phyloP scores from a whole-genome alignment of 805 yeast genomes.

The Nakazawaea anatomiae region DNA sequence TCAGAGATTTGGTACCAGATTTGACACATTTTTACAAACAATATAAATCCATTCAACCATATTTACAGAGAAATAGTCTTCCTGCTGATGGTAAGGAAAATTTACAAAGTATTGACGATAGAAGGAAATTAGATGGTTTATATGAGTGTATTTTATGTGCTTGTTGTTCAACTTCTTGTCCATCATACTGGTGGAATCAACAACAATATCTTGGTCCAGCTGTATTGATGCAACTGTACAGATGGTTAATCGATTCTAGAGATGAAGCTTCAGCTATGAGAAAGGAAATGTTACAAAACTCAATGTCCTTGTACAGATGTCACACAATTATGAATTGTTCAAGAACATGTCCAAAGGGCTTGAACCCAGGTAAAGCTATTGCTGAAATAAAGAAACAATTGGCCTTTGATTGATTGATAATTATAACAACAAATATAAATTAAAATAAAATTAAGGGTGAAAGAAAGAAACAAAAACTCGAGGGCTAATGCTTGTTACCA shows the following conservation, averaged over 20 bases:
- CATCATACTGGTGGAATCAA: conserved; percentile 99
- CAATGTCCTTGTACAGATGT: conserved; percentile 97
- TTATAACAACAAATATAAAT: no score
- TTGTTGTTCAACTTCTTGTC: conserved; percentile 98
- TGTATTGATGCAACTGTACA: conserved; percentile 96
- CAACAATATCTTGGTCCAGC: conserved; percentile 99
- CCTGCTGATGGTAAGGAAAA: conserved; percentile 93
- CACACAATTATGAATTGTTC: conserved; percentile 99
- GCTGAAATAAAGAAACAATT: conserved; percentile 94
- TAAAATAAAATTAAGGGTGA: no score
- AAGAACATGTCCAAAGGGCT: conserved; percentile 95
- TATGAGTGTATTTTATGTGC: conserved; percentile 98
- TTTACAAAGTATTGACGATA: conserved; percentile 84
- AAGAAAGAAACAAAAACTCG: no score
- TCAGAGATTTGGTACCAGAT: conserved; percentile 96
- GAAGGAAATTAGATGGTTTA: conserved; percentile 93
- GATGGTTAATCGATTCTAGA: conserved; percentile 98
- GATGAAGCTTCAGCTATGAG: conserved; percentile 83
- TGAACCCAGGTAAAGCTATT: conserved; percentile 96
- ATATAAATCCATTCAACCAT: conserved; percentile 97
- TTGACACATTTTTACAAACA: conserved; percentile 97
- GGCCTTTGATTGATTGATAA: conserved; percentile 55
- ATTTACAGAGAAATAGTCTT: conserved; percentile 71
- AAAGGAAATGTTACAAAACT: conserved; percentile 87
- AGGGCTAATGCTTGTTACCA: no score